These are phyloP conservation scores for Solanum corneliomulleri DNA, from an alignment of 257 asterid species.

Conservation along the genomic window DNA sequence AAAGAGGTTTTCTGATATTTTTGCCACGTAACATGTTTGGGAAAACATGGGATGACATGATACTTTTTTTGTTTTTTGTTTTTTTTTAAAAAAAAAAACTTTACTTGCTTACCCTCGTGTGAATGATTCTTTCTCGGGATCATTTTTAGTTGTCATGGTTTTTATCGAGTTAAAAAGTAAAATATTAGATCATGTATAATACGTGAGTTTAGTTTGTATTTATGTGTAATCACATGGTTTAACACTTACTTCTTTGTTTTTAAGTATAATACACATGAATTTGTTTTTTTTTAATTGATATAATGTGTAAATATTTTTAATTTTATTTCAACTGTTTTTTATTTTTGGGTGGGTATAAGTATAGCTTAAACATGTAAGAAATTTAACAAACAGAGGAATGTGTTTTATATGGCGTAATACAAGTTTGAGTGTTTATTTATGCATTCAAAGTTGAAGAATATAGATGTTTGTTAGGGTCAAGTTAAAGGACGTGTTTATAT, in stretches of 20 bases:
- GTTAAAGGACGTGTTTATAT: not conserved
- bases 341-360: not conserved
- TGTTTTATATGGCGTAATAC: not conserved
- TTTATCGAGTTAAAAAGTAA: not conserved
- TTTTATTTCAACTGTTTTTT: too few relatives aligned
- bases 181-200: not conserved
- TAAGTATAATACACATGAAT: too few relatives aligned
- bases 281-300: too few relatives aligned
- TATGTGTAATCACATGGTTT: not conserved
- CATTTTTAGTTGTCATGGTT: not conserved
- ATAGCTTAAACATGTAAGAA: too few relatives aligned
- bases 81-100: too few relatives aligned
- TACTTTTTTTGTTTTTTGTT: not conserved
- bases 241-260: not conserved
- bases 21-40: not conserved
- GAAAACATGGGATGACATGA: not conserved
- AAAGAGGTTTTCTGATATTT: not conserved
- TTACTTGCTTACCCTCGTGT: not conserved
- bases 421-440: too few relatives aligned
- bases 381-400: too few relatives aligned
- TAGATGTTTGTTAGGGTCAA: not conserved
- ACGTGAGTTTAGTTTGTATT: too few relatives aligned
- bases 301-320: too few relatives aligned
- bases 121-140: not conserved
- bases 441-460: not conserved